Base-by-base conservation (phyloP, 2,329 filamentous ascomycete species). In the Exophiala mesophila region DNA sequence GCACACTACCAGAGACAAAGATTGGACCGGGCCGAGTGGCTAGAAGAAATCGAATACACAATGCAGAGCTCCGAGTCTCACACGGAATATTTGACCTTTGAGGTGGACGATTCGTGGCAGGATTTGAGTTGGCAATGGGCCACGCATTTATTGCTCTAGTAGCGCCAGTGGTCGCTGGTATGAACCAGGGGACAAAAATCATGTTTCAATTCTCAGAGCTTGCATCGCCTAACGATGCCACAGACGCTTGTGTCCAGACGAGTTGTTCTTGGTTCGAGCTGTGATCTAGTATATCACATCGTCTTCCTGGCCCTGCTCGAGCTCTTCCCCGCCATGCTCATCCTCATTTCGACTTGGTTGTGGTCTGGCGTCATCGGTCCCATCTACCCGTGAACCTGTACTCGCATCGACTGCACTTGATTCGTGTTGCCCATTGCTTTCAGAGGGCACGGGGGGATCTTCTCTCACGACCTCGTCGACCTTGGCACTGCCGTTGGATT, bases 231-330 rank as follows among this genome's bases (percentile, higher is more conserved):
- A 28, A n/a, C 24, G 24, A n/a, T 28, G n/a, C 24, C 8, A n/a
- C 24, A 28, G 24, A 28, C 24, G 8, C 24, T 28, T 8, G 24
- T n/a, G 24, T 8, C 8, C 24, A n/a, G n/a, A n/a, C n/a, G n/a
- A n/a, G n/a, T n/a, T n/a, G n/a, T n/a, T n/a, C n/a, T n/a, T n/a
- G n/a, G n/a, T n/a, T n/a, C n/a, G n/a, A n/a, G n/a, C n/a, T n/a
- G n/a, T n/a, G n/a, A 36, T 12, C 45, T 24, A 95, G 69, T 95
- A 95, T 46, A 94, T 90, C 39, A 95, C 87, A 55, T 83, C 88
- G 58, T 95, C 88, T 68, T 96, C 88, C 47, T 88, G 86, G 41
- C 83, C 85, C 63, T 88, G 85, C 40, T 92, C 80, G 53, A 94
- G 74, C 43, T 90, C 82, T 57, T 89, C 85, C 39, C 80, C 84